phyloP scores from a whole-genome alignment of 129 eudicot species.

The Escallonia herrerae region DNA sequence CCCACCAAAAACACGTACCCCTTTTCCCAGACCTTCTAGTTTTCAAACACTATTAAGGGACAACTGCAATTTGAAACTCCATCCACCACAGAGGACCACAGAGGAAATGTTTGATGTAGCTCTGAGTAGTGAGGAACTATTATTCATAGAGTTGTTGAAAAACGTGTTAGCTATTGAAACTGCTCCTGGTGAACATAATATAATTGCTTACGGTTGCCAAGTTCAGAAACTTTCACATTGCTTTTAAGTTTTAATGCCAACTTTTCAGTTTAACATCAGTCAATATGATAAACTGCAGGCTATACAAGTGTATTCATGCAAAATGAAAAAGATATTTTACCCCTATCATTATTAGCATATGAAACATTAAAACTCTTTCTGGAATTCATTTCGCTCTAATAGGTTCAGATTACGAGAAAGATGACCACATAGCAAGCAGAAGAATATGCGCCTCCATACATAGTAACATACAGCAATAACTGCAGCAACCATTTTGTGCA shows the following conservation, averaged over 20 bases:
- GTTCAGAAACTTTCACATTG: background rate
- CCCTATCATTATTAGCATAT: background rate
- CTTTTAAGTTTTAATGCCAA: background rate
- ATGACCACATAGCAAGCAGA: background rate
- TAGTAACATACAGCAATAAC: constrained; percentile 1
- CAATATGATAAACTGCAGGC: background rate
- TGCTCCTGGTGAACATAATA: too few species aligned
- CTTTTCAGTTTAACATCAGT: background rate
- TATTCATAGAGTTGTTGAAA: too few species aligned
- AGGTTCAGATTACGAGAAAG: background rate
- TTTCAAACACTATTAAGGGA: too few species aligned
- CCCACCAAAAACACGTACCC: too few species aligned
- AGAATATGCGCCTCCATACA: background rate
- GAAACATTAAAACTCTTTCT: background rate
- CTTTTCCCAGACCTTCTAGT: too few species aligned
- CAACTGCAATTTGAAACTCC: too few species aligned
- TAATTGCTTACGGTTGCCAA: background rate
- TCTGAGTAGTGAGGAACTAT: too few species aligned
- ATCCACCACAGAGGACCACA: too few species aligned
- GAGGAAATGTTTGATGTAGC: too few species aligned
- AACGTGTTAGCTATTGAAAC: too few species aligned
- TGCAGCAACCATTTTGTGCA: constrained; percentile 4
- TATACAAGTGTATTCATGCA: background rate
- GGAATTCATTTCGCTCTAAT: background rate
- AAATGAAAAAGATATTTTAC: background rate